These are phyloP conservation scores for Arabidopsis thaliana DNA, from an alignment of 345 rosid species.

Conservation along the genomic window DNA sequence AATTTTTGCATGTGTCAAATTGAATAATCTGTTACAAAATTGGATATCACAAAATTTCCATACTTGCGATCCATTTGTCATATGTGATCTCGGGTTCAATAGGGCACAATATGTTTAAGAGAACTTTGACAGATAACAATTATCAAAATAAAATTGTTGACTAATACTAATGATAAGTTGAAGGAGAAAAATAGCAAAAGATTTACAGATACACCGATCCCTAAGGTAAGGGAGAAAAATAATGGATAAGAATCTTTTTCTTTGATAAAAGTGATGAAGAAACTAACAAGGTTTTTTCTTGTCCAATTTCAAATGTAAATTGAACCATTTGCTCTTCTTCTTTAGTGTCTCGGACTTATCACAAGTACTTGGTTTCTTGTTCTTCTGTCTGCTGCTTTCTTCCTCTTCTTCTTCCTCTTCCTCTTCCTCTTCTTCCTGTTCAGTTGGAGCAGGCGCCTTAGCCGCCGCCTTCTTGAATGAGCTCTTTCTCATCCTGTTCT, in stretches of 20 bases:
- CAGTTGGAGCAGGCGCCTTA: slow-evolving; percentile 41
- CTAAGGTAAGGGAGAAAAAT: slow-evolving; percentile 32
- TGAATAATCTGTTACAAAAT: background rate
- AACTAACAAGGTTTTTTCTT: slow-evolving; percentile 91
- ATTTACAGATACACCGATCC: slow-evolving; percentile 44
- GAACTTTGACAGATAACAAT: background rate
- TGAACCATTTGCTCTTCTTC: slow-evolving; percentile 93
- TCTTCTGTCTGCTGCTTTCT: slow-evolving; percentile 66
- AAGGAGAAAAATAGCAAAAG: slow-evolving; percentile 29
- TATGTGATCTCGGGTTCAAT: background rate
- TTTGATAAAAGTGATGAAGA: background rate
- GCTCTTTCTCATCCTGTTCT: slow-evolving; percentile 60
- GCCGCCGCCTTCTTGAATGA: slow-evolving; percentile 43
- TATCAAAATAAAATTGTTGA: slow-evolving; percentile 30
- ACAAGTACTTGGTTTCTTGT: slow-evolving; percentile 58
- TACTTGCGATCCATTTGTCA: background rate
- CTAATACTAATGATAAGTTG: slow-evolving; percentile 35
- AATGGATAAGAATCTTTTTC: slow-evolving; percentile 5
- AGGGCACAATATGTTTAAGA: background rate
- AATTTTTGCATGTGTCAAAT: background rate
- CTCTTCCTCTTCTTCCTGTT: slow-evolving; percentile 38
- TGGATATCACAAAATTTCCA: background rate
- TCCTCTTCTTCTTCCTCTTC: slow-evolving; percentile 53
- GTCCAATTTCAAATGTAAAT: slow-evolving; percentile 78
- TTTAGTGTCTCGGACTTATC: slow-evolving; percentile 50